phyloP scores from a whole-genome alignment of 768 basidiomycete species.

The Hericium coralloides region DNA sequence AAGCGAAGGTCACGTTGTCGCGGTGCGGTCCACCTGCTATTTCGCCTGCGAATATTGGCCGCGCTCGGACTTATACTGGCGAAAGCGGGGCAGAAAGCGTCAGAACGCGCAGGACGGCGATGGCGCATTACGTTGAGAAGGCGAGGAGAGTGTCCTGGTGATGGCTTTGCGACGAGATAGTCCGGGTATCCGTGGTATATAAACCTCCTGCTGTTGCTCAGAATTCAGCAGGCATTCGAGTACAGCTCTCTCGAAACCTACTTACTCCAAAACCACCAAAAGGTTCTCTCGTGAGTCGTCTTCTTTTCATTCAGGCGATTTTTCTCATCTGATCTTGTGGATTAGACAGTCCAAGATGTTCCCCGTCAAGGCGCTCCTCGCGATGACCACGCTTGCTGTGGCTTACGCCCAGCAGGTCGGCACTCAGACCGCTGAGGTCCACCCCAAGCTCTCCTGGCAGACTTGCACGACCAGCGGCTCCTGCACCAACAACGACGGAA shows the following conservation, averaged over 20 bases:
- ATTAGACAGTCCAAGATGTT: background rate
- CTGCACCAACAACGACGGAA: background rate
- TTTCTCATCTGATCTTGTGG: background rate
- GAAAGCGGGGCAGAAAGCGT: background rate
- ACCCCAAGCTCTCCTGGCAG: conserved; percentile 16
- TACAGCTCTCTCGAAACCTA: background rate
- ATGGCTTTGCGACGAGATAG: background rate
- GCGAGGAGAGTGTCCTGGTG: background rate
- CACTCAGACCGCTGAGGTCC: conserved; percentile 16
- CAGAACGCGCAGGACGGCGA: background rate
- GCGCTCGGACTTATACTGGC: background rate
- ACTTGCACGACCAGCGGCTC: conserved; percentile 14
- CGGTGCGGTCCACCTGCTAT: background rate
- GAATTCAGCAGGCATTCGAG: background rate
- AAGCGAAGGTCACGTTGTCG: background rate
- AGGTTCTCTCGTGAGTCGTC: background rate
- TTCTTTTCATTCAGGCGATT: background rate
- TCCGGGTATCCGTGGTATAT: background rate
- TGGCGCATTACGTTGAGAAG: background rate
- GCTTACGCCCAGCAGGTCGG: conserved; percentile 19
- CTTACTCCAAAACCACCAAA: background rate
- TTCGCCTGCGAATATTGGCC: background rate
- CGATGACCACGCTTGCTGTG: conserved; percentile 14
- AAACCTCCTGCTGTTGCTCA: background rate
- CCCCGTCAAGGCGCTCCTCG: conserved; percentile 3